These are phyloP conservation scores for Diplodia intermedia DNA, from an alignment of 2,329 filamentous ascomycete genomes.

Conservation along the genomic window DNA sequence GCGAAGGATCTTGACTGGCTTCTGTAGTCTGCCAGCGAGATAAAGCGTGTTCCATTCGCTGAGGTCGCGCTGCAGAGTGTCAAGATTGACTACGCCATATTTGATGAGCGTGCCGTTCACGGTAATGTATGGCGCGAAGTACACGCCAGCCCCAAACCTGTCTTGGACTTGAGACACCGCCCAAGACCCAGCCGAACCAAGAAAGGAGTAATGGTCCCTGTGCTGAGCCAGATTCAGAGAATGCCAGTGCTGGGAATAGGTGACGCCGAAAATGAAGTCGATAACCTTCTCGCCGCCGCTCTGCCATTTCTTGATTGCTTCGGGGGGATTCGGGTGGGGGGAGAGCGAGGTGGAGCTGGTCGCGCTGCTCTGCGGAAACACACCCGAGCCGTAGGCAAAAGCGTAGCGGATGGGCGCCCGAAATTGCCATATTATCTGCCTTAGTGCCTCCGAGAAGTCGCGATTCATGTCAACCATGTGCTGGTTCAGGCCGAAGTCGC, in stretches of 20 bases:
- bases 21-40: constrained; percentile 93
- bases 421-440: constrained; percentile 89
- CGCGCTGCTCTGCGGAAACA: constrained; percentile 78
- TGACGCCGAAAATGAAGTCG: constrained; percentile 96
- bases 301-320: constrained; percentile 83
- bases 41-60: constrained; percentile 94
- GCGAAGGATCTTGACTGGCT: constrained; percentile 95
- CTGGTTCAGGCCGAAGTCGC: constrained; percentile 91
- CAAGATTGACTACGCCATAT: constrained; percentile 94
- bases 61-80: constrained; percentile 85
- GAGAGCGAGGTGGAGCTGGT: constrained; percentile 61
- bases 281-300: constrained; percentile 93
- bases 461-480: constrained; percentile 89
- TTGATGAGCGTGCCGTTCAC: constrained; percentile 97
- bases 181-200: constrained; percentile 83
- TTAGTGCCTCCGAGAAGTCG: constrained; percentile 90
- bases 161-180: constrained; percentile 87
- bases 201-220: constrained; percentile 86
- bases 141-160: constrained; percentile 87
- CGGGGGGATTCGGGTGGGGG: constrained; percentile 81
- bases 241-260: constrained; percentile 96
- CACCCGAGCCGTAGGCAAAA: constrained; percentile 95
- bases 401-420: constrained; percentile 89
- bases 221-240: constrained; percentile 89
- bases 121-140: constrained; percentile 95